A percentile compares a stretch with the other conserved stretches of the same genome.
These are phyloP conservation scores for Candida loeiensis DNA, from an alignment of 805 yeast genomes.

Conservation along the genomic window DNA sequence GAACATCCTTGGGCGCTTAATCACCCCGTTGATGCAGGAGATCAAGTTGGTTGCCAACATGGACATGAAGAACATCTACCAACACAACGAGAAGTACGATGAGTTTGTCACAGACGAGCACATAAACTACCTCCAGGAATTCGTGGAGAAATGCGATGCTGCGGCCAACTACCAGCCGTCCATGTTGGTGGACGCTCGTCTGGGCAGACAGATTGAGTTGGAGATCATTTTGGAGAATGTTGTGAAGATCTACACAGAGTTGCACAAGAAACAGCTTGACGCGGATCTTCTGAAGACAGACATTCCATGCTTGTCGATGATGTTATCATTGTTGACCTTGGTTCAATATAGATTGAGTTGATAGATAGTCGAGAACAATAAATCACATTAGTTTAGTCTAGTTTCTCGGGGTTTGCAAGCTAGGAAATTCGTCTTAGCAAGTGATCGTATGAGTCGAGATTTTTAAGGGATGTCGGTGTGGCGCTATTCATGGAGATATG, in stretches of 20 bases:
- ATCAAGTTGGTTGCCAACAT: conserved; percentile 62
- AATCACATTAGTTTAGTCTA: no score
- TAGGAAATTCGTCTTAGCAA: background rate
- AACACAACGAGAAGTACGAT: conserved; percentile 12
- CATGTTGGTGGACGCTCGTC: conserved; percentile 38
- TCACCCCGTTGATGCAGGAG: conserved; percentile 65
- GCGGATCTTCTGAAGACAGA: conserved; percentile 4
- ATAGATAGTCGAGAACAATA: no score
- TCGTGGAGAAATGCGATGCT: conserved; percentile 40
- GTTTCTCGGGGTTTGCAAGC: no score
- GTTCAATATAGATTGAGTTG: conserved; percentile 10
- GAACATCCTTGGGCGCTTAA: conserved; percentile 20
- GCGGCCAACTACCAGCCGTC: conserved; percentile 47
- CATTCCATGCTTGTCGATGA: conserved; percentile 13
- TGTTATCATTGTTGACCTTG: conserved; percentile 12
- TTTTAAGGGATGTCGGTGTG: no score
- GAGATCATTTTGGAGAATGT: conserved; percentile 42
- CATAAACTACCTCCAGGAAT: conserved; percentile 49
- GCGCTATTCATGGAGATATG: no score
- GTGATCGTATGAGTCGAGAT: no score
- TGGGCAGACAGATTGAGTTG: conserved; percentile 35
- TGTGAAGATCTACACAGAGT: conserved; percentile 19
- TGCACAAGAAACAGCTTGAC: conserved; percentile 5
- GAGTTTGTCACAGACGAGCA: conserved; percentile 45
- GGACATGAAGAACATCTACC: conserved; percentile 51